Percentiles rank a stretch among this genome's conserved stretches.
Conservation (phyloP, 1,284 basidiomycete species). For the Microbotryomycetes sp. region DNA sequence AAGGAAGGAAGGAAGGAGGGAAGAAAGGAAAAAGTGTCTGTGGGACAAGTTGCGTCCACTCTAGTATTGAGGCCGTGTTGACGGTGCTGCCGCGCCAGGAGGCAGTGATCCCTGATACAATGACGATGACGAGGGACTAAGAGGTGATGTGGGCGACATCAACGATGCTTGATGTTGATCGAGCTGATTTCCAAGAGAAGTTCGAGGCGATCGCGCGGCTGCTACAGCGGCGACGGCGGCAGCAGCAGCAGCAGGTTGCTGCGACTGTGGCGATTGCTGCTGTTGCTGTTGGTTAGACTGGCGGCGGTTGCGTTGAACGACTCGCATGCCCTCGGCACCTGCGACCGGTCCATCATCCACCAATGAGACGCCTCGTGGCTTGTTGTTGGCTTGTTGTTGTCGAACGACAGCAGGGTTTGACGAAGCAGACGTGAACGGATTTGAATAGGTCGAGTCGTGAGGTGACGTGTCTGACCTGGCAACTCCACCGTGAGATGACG, state of each 20-base stretch:
- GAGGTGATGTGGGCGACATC: not conserved
- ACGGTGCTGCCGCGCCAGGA: too few species aligned
- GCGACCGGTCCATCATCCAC: slow-evolving; percentile 73
- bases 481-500: not conserved
- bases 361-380: slow-evolving; percentile 59
- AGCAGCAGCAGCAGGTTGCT: too few species aligned
- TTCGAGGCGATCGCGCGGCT: not conserved
- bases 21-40: not conserved
- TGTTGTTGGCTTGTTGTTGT: slow-evolving; percentile 15
- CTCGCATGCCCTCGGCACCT: slow-evolving; percentile 53
- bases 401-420: not conserved
- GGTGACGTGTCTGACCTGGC: not conserved
- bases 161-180: not conserved
- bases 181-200: not conserved
- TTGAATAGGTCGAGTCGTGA: not conserved
- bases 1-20: not conserved
- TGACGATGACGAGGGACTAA: not conserved
- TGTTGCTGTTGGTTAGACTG: not conserved
- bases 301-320: slow-evolving; percentile 19
- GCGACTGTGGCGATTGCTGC: not conserved
- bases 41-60: not conserved
- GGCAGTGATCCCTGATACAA: not conserved
- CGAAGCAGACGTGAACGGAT: not conserved
- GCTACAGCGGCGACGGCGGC: too few species aligned
- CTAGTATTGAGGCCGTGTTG: not conserved